These are phyloP conservation scores for Boletus pseudopeckii DNA, from an alignment of 768 basidiomycete species.

Conservation along the genomic window DNA sequence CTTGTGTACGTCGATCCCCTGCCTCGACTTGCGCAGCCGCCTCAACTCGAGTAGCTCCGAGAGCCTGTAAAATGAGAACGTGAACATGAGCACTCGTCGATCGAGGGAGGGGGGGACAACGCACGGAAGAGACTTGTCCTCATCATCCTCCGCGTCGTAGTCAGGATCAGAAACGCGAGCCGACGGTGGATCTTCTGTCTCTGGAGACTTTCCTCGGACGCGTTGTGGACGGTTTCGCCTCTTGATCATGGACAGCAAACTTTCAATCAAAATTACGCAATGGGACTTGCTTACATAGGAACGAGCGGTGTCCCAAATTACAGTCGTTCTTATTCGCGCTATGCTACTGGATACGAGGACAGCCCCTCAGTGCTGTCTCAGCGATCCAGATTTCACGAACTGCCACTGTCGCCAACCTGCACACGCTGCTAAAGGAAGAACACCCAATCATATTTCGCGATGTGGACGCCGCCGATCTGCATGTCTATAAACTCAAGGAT, in stretches of 20 bases:
- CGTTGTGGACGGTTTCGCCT: constrained; percentile 68
- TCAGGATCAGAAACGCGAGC: constrained; percentile 8
- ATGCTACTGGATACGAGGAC: too few species aligned
- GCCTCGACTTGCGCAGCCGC: constrained; percentile 64
- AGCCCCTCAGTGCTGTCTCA: too few species aligned
- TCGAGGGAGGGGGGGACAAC: constrained; percentile 17
- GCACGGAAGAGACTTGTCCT: constrained; percentile 47
- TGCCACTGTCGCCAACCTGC: too few species aligned
- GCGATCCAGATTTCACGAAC: too few species aligned
- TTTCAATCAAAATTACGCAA: too few species aligned
- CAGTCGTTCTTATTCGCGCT: too few species aligned
- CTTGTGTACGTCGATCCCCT: constrained; percentile 84
- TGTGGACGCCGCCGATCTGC: too few species aligned
- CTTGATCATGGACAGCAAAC: constrained; percentile 53
- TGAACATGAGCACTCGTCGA: neutral
- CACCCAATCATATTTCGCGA: too few species aligned
- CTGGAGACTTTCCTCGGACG: constrained; percentile 48
- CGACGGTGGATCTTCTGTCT: constrained; percentile 18
- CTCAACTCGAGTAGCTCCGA: constrained; percentile 83
- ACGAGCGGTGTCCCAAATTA: too few species aligned
- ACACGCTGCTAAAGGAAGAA: too few species aligned
- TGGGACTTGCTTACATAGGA: too few species aligned
- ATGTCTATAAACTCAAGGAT: too few species aligned
- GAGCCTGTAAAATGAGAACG: constrained; percentile 43
- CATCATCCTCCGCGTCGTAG: constrained; percentile 28